Conservation (phyloP, 2,329 filamentous ascomycete genomes). For the Curvularia hawaiiensis region DNA sequence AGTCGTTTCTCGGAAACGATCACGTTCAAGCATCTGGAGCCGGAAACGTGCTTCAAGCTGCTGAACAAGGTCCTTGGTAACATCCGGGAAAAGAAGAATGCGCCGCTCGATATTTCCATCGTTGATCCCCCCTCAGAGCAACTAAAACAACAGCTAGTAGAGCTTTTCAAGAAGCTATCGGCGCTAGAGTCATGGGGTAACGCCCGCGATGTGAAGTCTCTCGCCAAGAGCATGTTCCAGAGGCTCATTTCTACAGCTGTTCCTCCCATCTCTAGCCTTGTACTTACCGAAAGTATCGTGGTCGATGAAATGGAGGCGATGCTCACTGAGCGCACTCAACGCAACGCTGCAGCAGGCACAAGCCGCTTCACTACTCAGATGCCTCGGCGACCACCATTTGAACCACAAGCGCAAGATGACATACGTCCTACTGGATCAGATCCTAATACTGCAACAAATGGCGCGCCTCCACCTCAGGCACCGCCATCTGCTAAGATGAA, state of each 20-base stretch:
- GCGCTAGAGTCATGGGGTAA: constrained; percentile 63
- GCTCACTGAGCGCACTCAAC: constrained; percentile 39
- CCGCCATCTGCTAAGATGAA: constrained; percentile 2
- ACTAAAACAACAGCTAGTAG: constrained; percentile 24
- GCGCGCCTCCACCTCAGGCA: not conserved
- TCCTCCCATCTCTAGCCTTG: constrained; percentile 21
- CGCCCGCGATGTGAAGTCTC: constrained; percentile 64
- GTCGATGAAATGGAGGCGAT: constrained; percentile 37
- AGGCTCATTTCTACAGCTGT: constrained; percentile 30
- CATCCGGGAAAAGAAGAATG: constrained; percentile 40
- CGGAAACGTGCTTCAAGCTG: constrained; percentile 36
- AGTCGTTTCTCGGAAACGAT: constrained; percentile 69
- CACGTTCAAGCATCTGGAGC: constrained; percentile 55
- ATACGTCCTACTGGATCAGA: constrained; percentile 3
- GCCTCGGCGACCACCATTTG: constrained; percentile 1
- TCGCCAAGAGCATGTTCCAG: constrained; percentile 58
- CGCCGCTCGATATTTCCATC: constrained; percentile 35
- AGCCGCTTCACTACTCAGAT: constrained; percentile 15
- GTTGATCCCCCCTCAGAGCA: constrained; percentile 30
- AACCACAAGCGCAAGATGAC: constrained; percentile 10
- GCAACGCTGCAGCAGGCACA: constrained; percentile 28
- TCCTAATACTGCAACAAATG: constrained; percentile 5
- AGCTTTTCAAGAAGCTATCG: constrained; percentile 51
- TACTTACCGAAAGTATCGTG: constrained; percentile 33
- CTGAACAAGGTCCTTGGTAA: constrained; percentile 41